phyloP scores from a whole-genome alignment of 768 basidiomycete genomes.

The Suillus americanus region DNA sequence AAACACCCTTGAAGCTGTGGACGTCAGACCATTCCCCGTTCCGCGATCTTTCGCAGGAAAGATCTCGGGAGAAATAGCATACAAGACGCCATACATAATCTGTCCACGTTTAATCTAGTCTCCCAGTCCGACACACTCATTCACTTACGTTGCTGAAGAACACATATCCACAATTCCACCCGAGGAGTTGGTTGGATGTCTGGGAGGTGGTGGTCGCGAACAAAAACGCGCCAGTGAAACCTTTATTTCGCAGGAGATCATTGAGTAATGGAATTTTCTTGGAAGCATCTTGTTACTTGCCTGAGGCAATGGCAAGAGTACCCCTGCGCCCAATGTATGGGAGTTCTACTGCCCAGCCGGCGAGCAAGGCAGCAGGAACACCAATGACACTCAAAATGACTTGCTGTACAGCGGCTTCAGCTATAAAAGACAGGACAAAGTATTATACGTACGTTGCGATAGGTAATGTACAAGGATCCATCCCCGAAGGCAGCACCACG shows the following conservation, averaged over 20 bases:
- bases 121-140: background rate
- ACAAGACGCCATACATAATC: slow-evolving; percentile 78
- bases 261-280: slow-evolving; percentile 38
- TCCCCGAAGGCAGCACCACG: slow-evolving; percentile 71
- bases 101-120: slow-evolving; percentile 19
- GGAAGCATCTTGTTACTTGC: slow-evolving; percentile 39
- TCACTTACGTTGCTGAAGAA: slow-evolving; percentile 56
- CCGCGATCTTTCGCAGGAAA: slow-evolving; percentile 74
- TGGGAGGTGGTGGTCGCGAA: slow-evolving; percentile 74
- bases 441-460: slow-evolving; percentile 55
- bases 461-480: slow-evolving; percentile 66
- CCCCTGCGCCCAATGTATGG: slow-evolving; percentile 66
- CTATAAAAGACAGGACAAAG: background rate
- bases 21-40: slow-evolving; percentile 66
- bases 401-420: slow-evolving; percentile 42
- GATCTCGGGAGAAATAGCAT: slow-evolving; percentile 67
- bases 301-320: slow-evolving; percentile 61
- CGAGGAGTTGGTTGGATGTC: slow-evolving; percentile 64
- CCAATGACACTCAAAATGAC: slow-evolving; percentile 68
- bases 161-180: slow-evolving; percentile 80
- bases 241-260: slow-evolving; percentile 48
- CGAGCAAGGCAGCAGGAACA: slow-evolving; percentile 69
- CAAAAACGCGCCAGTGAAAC: slow-evolving; percentile 73
- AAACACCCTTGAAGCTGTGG: slow-evolving; percentile 62
- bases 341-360: slow-evolving; percentile 69